phyloP scores from a whole-genome alignment of 257 asterid species.

The Buddleja alternifolia region DNA sequence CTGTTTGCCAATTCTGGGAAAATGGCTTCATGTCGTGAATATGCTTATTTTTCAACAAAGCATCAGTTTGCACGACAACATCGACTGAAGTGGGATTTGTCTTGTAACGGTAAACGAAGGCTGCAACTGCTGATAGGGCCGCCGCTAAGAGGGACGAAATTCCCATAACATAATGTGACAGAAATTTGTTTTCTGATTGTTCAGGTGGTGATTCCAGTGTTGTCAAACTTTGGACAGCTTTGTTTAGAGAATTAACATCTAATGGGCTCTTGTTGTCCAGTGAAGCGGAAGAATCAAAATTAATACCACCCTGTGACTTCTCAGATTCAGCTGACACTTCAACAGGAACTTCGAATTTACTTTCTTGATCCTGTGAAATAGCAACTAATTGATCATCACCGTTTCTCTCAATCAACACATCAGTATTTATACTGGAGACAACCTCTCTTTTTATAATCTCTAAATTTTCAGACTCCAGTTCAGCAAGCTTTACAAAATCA shows the following conservation, averaged over 20 bases:
- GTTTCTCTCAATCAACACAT: background rate
- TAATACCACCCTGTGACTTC: background rate
- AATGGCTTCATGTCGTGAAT: conserved; percentile 29
- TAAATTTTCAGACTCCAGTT: conserved; percentile 23
- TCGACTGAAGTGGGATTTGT: conserved; percentile 8
- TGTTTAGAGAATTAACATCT: conserved; percentile 15
- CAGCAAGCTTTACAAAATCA: conserved; percentile 19
- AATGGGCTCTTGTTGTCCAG: conserved; percentile 28
- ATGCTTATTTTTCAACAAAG: conserved; percentile 21
- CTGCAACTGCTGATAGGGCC: conserved; percentile 43
- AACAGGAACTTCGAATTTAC: conserved; percentile 18
- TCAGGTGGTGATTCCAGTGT: conserved; percentile 20
- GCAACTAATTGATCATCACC: conserved; percentile 27
- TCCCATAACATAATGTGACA: conserved; percentile 21
- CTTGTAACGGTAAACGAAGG: conserved; percentile 27
- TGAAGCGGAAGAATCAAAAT: conserved; percentile 6
- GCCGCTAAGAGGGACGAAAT: conserved; percentile 35
- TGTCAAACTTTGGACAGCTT: conserved; percentile 13
- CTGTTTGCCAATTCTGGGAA: conserved; percentile 47
- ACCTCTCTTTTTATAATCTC: conserved; percentile 27
- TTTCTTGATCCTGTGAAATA: conserved; percentile 25
- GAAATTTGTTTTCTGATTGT: conserved; percentile 10
- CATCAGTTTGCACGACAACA: conserved; percentile 15
- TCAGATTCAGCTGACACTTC: conserved; percentile 27
- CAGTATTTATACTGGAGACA: conserved; percentile 17